phyloP scores from a whole-genome alignment of 176 grass and related monocot species.

The Melocanna baccifera region DNA sequence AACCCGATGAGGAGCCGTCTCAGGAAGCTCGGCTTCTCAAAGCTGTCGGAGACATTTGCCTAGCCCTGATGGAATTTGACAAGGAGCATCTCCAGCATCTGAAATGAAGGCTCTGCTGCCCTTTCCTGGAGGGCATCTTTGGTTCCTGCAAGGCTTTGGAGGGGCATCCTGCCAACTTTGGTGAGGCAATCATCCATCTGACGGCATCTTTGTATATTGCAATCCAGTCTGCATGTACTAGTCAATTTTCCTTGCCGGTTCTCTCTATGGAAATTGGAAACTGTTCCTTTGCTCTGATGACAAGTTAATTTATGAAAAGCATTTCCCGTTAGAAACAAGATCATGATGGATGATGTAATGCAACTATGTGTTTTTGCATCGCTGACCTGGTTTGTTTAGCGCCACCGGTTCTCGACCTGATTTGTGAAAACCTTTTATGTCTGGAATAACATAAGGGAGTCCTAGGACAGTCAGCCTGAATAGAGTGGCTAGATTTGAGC shows the following conservation, averaged over 20 bases:
- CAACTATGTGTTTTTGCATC: not conserved
- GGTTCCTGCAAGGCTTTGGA: constrained; percentile 21
- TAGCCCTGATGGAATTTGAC: constrained; percentile 32
- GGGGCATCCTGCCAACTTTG: constrained; percentile 6
- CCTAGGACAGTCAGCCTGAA: not conserved
- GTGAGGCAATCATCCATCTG: constrained; percentile 13
- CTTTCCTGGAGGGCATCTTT: not conserved
- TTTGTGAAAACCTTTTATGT: not conserved
- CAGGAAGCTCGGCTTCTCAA: constrained; percentile 95
- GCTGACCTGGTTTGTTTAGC: not conserved
- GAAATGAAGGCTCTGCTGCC: constrained; percentile 25
- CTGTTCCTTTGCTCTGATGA: not conserved
- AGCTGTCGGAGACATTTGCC: constrained; percentile 86
- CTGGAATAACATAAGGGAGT: not conserved
- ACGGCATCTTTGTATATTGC: constrained; percentile 4
- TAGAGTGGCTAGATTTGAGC: not conserved
- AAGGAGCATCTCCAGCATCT: not conserved
- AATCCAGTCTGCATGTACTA: constrained; percentile 9
- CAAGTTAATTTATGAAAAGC: constrained; percentile 20
- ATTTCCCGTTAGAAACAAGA: constrained; percentile 18
- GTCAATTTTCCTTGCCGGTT: constrained; percentile 1
- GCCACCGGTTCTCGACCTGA: not conserved
- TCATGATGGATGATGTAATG: not conserved
- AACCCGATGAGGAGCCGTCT: constrained; percentile 89
- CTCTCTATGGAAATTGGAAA: not conserved